These are phyloP conservation scores for Penicillium freii DNA, from an alignment of 2,329 filamentous ascomycete genomes.

Conservation along the genomic window DNA sequence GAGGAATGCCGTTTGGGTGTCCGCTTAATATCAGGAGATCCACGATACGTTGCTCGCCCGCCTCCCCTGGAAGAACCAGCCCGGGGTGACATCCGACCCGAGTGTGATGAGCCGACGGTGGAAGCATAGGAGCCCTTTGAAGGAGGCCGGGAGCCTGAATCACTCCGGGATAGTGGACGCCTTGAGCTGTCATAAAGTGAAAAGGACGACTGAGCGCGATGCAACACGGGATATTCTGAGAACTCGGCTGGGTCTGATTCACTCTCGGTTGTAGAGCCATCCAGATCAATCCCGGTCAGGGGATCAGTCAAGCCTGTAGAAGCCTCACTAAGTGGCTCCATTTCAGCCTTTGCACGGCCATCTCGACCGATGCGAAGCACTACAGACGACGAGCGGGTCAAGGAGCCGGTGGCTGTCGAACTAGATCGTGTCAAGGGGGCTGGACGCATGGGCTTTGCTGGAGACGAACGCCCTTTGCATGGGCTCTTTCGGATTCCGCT, in stretches of 20 bases:
- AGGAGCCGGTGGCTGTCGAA: slow-evolving; percentile 31
- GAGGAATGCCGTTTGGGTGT: slow-evolving; percentile 37
- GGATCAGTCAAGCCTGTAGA: slow-evolving; percentile 37
- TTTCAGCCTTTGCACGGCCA: slow-evolving; percentile 49
- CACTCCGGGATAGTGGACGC: slow-evolving; percentile 33
- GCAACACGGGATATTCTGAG: slow-evolving; percentile 39
- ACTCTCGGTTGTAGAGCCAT: slow-evolving; percentile 45
- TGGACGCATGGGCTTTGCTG: slow-evolving; percentile 38
- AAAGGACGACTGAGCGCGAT: slow-evolving; percentile 42
- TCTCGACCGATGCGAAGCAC: slow-evolving; percentile 50
- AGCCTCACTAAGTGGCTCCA: slow-evolving; percentile 37
- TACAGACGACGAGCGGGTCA: slow-evolving; percentile 42
- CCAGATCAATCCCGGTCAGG: slow-evolving; percentile 40
- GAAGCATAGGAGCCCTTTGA: slow-evolving; percentile 48
- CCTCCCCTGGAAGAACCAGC: slow-evolving; percentile 34
- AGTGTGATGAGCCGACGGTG: slow-evolving; percentile 41
- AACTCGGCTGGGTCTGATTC: slow-evolving; percentile 44
- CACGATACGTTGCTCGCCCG: slow-evolving; percentile 24
- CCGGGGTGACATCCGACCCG: slow-evolving; percentile 44
- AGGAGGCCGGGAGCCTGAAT: slow-evolving; percentile 39
- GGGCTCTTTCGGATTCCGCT: slow-evolving; percentile 43
- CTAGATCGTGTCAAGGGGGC: slow-evolving; percentile 32
- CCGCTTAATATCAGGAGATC: slow-evolving; percentile 33
- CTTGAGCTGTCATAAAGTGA: slow-evolving; percentile 36
- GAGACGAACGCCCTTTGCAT: slow-evolving; percentile 45